Evolutionary conservation across 176 grass and related monocot species (phyloP).

Genomic region (Triticum monococcum): DNA sequence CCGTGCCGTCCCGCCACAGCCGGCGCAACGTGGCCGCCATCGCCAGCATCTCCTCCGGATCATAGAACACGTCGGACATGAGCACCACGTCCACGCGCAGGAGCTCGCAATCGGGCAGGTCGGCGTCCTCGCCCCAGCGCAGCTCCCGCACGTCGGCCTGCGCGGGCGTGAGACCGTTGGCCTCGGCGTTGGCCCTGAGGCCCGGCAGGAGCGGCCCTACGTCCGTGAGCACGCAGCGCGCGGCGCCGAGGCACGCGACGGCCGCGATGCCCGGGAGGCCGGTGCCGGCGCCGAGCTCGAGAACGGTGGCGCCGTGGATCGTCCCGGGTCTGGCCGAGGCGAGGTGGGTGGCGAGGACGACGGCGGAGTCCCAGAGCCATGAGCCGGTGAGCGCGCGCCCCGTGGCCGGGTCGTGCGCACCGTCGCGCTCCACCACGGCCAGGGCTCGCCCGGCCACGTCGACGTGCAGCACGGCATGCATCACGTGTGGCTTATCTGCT

Average conservation of each 20-base stretch:
- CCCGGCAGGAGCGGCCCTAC: constrained; percentile 35
- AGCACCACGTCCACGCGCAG: constrained; percentile 41
- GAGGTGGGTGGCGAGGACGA: constrained; percentile 52
- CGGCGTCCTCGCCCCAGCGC: constrained; percentile 29
- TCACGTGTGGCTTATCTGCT: constrained; percentile 1
- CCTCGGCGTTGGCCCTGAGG: constrained; percentile 52
- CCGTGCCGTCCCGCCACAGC: constrained; percentile 21
- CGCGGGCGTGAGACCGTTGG: constrained; percentile 35
- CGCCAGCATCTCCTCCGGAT: constrained; percentile 51
- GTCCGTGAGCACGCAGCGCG: constrained; percentile 57
- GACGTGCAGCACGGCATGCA: constrained; percentile 25
- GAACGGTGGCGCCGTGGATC: constrained; percentile 46
- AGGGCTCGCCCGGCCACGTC: constrained; percentile 25
- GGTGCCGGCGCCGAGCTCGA: constrained; percentile 71
- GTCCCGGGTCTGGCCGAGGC: background rate
- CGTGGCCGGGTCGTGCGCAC: constrained; percentile 46
- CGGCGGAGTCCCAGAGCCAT: constrained; percentile 72
- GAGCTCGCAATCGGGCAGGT: background rate
- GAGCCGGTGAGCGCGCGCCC: constrained; percentile 62
- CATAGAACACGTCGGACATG: constrained; percentile 76
- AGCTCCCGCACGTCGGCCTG: constrained; percentile 54
- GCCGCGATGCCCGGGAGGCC: constrained; percentile 56
- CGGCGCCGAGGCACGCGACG: constrained; percentile 50
- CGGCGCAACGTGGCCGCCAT: constrained; percentile 43
- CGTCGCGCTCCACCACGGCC: constrained; percentile 50